Evolutionary conservation across 768 basidiomycete species (phyloP).

Genomic region (Exidia glandulosa): DNA sequence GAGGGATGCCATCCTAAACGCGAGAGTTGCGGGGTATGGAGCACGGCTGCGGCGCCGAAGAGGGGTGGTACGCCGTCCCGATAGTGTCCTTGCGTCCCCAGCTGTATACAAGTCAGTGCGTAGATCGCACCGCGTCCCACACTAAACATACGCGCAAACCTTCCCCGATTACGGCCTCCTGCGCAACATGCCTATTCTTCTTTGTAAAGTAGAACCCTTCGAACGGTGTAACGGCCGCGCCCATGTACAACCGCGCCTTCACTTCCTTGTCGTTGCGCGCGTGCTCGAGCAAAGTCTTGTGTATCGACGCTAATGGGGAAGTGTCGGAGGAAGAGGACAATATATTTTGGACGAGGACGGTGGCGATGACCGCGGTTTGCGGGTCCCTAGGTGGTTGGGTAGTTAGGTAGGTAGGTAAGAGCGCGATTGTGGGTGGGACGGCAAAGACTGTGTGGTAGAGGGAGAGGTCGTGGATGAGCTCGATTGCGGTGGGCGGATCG

Average conservation of each 20-base stretch:
- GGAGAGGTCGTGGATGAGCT: conserved; percentile 60
- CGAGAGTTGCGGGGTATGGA: conserved; percentile 25
- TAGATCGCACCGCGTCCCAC: no score
- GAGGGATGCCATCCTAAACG: conserved; percentile 25
- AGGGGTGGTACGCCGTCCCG: conserved; percentile 65
- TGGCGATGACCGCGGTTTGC: conserved; percentile 20
- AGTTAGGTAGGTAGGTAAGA: no score
- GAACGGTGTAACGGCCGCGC: conserved; percentile 66
- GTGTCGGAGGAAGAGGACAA: background rate
- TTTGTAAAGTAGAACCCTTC: conserved; percentile 45
- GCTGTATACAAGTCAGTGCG: no score
- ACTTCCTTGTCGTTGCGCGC: conserved; percentile 28
- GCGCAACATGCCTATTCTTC: conserved; percentile 46
- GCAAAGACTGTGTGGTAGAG: conserved; percentile 61
- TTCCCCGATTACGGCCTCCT: conserved; percentile 67
- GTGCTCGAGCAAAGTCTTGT: conserved; percentile 33
- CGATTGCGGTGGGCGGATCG: conserved; percentile 62
- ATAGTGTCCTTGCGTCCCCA: conserved; percentile 67
- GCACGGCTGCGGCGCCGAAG: conserved; percentile 41
- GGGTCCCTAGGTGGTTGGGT: conserved; percentile 48
- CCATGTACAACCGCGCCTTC: conserved; percentile 62
- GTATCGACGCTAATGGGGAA: conserved; percentile 21
- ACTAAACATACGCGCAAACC: no score
- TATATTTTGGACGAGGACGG: conserved; percentile 12
- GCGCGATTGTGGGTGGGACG: conserved; percentile 35